Conservation (phyloP, 257 asterid species). For the Solanum sejunctum region DNA sequence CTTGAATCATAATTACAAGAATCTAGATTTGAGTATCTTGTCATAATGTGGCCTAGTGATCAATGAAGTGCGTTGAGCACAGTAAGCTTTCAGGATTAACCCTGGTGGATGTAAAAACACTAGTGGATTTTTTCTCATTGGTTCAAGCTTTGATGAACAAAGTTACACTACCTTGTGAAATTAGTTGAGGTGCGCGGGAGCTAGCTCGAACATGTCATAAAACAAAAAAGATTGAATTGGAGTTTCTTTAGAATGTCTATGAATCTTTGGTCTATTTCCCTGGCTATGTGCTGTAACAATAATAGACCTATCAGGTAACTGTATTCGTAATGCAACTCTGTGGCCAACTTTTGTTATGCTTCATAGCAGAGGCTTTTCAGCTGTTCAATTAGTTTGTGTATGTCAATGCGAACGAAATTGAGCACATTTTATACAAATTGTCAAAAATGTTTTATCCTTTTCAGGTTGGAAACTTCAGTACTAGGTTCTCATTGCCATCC, state of each 20-base stretch:
- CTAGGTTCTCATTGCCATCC: slow-evolving; percentile 13
- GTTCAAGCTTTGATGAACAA: background rate
- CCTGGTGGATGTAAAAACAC: background rate
- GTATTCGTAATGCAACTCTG: background rate
- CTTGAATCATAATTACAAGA: no score
- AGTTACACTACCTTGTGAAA: background rate
- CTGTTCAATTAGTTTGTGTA: background rate
- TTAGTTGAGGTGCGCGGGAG: background rate
- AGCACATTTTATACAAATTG: background rate
- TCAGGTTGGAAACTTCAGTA: slow-evolving; percentile 15
- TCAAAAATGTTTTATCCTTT: background rate
- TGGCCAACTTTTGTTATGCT: background rate
- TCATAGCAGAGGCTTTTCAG: background rate
- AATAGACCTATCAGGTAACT: background rate
- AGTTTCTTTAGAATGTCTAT: background rate
- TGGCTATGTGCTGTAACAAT: background rate
- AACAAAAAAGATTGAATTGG: background rate
- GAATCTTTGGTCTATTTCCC: background rate
- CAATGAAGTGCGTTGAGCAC: background rate
- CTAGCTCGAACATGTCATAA: background rate
- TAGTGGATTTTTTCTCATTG: background rate
- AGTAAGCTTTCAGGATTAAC: background rate
- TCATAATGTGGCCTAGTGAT: background rate
- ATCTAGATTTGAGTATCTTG: no score
- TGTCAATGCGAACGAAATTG: background rate